Conservation (phyloP, 1,139 yeast species). For the Protomyces inundatus region DNA sequence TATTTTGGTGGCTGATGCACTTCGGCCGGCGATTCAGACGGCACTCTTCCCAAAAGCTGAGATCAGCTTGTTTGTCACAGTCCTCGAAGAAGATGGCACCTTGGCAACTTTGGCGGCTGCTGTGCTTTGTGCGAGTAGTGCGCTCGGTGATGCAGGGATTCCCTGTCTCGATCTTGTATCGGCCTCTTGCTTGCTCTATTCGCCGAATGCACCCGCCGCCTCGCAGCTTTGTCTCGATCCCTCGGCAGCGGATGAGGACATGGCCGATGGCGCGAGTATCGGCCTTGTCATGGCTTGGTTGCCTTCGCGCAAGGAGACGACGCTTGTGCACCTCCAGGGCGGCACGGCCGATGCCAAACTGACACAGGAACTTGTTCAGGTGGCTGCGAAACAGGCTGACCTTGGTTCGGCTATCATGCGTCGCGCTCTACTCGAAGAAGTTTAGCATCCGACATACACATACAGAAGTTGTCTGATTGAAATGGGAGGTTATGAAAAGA, state of each 20-base stretch:
- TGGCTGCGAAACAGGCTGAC: not conserved
- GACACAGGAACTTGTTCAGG: not conserved
- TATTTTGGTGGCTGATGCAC: not conserved
- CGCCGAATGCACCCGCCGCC: not conserved
- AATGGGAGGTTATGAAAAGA: not conserved
- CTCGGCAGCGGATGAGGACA: not conserved
- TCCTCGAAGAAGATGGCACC: constrained; percentile 13
- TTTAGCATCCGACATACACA: too few relatives aligned
- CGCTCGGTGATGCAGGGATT: constrained; percentile 15
- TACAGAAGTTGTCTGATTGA: not conserved
- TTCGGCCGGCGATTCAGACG: constrained; percentile 5
- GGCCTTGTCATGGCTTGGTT: not conserved
- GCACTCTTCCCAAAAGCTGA: constrained; percentile 24
- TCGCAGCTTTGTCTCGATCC: not conserved
- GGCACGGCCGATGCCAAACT: not conserved
- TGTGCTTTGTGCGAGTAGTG: not conserved
- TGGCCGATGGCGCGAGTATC: not conserved
- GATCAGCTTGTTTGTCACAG: constrained; percentile 13
- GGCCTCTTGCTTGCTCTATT: not conserved
- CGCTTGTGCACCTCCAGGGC: not conserved
- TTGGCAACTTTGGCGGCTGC: constrained; percentile 2
- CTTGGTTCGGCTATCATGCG: not conserved
- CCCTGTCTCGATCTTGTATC: constrained; percentile 5
- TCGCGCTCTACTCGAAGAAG: not conserved
- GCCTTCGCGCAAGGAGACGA: not conserved